phyloP scores from a whole-genome alignment of 1,139 yeast genomes.

The Suhomyces choctaworum region DNA sequence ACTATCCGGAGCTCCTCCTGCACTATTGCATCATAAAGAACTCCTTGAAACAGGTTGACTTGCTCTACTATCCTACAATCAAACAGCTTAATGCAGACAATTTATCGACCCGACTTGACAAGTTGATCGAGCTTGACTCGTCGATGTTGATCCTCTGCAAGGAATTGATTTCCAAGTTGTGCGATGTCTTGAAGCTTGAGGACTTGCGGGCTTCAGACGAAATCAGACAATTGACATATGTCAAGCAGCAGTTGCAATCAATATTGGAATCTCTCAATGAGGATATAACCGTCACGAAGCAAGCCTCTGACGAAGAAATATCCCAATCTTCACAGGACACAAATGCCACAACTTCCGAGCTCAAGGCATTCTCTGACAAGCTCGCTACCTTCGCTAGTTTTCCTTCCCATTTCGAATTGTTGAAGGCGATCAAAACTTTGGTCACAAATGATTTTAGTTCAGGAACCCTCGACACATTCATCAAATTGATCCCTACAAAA shows the following conservation, averaged over 20 bases:
- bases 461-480: slow-evolving; percentile 14
- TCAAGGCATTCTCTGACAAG: slow-evolving; percentile 5
- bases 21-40: slow-evolving; percentile 10
- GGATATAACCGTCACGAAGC: slow-evolving; percentile 4
- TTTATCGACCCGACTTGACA: slow-evolving; percentile 16
- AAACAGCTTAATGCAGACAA: slow-evolving; percentile 18
- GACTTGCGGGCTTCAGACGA: slow-evolving; percentile 4
- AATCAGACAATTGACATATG: slow-evolving; percentile 6
- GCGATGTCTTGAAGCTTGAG: slow-evolving; percentile 1
- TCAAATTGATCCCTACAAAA: slow-evolving; percentile 17
- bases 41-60: slow-evolving; percentile 14
- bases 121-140: slow-evolving; percentile 12
- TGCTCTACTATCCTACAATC: slow-evolving; percentile 20
- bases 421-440: slow-evolving; percentile 13
- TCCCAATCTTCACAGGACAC: neutral
- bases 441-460: slow-evolving; percentile 13
- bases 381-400: slow-evolving; percentile 2
- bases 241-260: slow-evolving; percentile 3
- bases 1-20: slow-evolving; percentile 20
- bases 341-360: neutral
- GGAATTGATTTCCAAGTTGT: slow-evolving; percentile 1
- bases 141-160: slow-evolving; percentile 5
- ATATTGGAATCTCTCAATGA: neutral
- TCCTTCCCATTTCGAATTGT: slow-evolving; percentile 15
- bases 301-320: neutral